A percentile compares a stretch with the other conserved stretches of the same genome.
Evolutionary conservation across 2,329 filamentous ascomycete species (phyloP).

Genomic region (Ophiocordyceps camponoti-leonardi): DNA sequence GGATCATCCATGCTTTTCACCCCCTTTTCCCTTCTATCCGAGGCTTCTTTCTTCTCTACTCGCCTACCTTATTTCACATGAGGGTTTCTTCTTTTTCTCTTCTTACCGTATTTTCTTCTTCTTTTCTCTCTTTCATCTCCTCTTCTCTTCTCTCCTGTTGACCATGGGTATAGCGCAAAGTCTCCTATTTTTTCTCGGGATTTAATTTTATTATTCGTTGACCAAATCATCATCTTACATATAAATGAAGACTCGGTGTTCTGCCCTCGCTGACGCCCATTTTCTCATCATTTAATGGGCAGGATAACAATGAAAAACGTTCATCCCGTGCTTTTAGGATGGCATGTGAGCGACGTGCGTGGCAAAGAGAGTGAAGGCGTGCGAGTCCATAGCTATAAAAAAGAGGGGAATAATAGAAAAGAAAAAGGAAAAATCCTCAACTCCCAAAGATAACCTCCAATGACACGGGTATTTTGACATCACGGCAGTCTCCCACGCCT

Average conservation of each 20-base stretch:
- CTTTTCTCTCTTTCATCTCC: neutral
- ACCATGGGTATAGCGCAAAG: neutral
- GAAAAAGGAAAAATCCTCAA: neutral
- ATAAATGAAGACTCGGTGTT: neutral
- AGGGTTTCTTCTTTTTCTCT: neutral
- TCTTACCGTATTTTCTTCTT: too few species aligned
- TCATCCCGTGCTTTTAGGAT: neutral
- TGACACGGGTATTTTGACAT: neutral
- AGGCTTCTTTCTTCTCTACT: neutral
- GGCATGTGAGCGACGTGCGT: too few species aligned
- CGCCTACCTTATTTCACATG: neutral
- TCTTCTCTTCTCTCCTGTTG: neutral
- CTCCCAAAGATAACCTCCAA: too few species aligned
- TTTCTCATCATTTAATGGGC: neutral
- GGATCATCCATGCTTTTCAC: neutral
- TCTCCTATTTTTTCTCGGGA: neutral
- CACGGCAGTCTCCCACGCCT: neutral
- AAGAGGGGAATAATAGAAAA: neutral
- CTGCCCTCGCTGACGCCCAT: neutral
- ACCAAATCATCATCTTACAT: neutral
- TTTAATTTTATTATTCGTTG: neutral
- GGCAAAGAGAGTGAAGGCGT: too few species aligned
- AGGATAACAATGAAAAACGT: neutral
- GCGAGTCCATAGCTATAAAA: too few species aligned
- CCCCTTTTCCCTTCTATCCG: neutral